Evolutionary conservation across 106 monocot genomes (phyloP).

Genomic region (Phalaenopsis equestris): DNA sequence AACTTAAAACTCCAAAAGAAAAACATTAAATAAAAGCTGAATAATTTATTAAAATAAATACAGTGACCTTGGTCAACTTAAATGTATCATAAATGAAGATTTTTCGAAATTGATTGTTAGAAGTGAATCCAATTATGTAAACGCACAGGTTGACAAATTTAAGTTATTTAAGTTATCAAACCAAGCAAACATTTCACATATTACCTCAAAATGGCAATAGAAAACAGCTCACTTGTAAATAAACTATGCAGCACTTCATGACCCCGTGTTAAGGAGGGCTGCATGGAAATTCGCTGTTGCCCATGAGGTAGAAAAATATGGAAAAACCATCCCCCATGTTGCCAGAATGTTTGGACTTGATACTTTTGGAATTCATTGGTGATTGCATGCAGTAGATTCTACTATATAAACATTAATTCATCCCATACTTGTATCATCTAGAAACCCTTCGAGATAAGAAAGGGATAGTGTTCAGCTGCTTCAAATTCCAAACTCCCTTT

Average conservation of each 20-base stretch:
- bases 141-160: background rate
- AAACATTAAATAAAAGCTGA: background rate
- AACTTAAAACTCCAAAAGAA: background rate
- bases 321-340: no score
- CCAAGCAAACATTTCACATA: background rate
- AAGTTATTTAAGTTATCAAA: background rate
- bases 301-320: no score
- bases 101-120: background rate
- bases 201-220: background rate
- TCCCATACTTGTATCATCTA: no score
- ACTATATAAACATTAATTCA: no score
- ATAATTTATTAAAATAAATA: background rate
- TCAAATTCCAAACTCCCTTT: no score
- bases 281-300: no score
- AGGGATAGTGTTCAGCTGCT: no score
- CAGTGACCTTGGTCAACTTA: background rate
- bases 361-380: no score
- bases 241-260: background rate
- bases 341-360: no score
- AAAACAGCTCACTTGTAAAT: background rate
- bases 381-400: no score
- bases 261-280: background rate
- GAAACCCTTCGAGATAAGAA: no score
- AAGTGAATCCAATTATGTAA: background rate
- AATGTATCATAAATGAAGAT: background rate